Evolutionary conservation across 2,329 filamentous ascomycete genomes (phyloP), one percentile per base, ranked within the genome.

Genomic region (Fusarium kyushuense): DNA sequence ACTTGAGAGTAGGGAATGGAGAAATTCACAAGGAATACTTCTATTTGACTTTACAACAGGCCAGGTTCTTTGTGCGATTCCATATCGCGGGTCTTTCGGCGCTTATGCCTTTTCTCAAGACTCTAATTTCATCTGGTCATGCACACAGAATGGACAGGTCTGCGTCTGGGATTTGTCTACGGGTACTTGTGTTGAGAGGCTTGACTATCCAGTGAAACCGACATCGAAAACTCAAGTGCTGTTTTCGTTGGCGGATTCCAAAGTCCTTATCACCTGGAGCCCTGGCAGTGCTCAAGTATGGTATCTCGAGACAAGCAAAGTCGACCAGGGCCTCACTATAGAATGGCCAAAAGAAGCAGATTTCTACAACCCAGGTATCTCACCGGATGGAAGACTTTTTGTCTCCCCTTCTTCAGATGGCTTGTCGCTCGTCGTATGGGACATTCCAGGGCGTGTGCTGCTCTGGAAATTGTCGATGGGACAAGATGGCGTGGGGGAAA

Each of bases 311-410:
- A 16, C 0, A 5, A 21, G 2, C 11, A 27, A 27, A 8, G 23
- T 4, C 17, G 2, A 3, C 1, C 12, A 30, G 10, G 11, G 12
- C 12, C 17, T 21, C 11, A 14, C 4, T 19, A 10, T 45, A 45
- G 4, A 9, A 19, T 5, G 11, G 42, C 5, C 11, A 2, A 0
- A 13, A 19, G 0, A 14, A 9, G 1, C 1, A 6, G 0, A 0
- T 8, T 0, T 12, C 7, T 2, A 0, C 3, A 3, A 7, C 3
- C 2, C 1, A 8, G 21, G 1, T 4, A 8, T 45, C 13, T 45
- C 42, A 19, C 42, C 42, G 11, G 42, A 30, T 8, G 27, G 27
- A 11, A 45, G 4, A 6, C n/a, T 45, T 6, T 3, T 45, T 4
- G 27, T 10, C 3, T 1, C n/a, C 1, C 5, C 1, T 21, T 30